phyloP scores from a whole-genome alignment of 495 filamentous ascomycete species.

The Penicillium longicatenatum region DNA sequence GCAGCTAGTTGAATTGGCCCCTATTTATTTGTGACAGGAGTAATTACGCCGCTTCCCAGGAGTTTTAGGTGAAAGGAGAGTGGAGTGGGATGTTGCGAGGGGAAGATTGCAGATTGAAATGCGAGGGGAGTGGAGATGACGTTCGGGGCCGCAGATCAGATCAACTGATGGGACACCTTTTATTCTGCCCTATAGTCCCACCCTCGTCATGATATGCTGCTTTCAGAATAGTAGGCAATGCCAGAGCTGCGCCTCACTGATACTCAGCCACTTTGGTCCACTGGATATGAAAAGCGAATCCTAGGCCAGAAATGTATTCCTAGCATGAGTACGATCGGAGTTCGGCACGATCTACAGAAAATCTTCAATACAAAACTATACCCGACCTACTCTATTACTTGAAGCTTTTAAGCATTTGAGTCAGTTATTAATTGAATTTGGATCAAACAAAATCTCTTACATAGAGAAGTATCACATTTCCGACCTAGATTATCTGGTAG shows the following conservation, averaged over 20 bases:
- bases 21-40: neutral
- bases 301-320: neutral
- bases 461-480: too few species aligned
- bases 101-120: neutral
- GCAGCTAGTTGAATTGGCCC: neutral
- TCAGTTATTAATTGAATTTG: too few species aligned
- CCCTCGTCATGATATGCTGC: neutral
- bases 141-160: neutral
- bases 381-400: neutral
- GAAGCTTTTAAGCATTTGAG: too few species aligned
- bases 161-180: neutral
- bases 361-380: neutral
- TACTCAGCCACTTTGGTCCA: neutral
- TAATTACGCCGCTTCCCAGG: neutral
- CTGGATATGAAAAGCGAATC: neutral
- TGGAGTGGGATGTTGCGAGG: neutral
- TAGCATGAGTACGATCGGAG: neutral
- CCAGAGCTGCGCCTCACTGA: neutral
- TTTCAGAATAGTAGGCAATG: neutral
- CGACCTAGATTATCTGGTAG: too few species aligned
- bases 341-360: neutral
- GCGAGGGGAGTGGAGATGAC: neutral
- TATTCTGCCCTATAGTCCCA: slow-evolving; percentile 1
- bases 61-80: neutral
- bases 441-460: too few species aligned